A percentile compares a stretch with the other conserved stretches of the same genome.
Evolutionary conservation across 768 basidiomycete species (phyloP).

Genomic region (Termitomyces sp.): DNA sequence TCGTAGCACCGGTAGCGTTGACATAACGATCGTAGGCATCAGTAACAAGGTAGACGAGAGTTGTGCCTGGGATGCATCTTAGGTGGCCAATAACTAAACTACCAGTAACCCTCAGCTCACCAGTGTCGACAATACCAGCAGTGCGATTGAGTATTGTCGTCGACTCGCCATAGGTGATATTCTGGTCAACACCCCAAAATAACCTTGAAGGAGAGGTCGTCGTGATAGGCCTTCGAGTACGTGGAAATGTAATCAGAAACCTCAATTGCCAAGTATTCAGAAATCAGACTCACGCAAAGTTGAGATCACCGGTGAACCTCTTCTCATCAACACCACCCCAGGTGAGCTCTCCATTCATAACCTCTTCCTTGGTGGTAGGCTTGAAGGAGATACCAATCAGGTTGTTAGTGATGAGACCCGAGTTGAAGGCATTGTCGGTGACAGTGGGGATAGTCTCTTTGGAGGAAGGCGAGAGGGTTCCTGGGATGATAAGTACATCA

Average conservation of each 20-base stretch:
- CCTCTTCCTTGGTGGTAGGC: conserved; percentile 35
- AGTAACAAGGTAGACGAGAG: conserved; percentile 49
- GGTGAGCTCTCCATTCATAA: conserved; percentile 49
- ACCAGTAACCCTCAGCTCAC: conserved; percentile 17
- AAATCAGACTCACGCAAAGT: conserved; percentile 34
- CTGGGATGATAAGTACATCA: conserved; percentile 15
- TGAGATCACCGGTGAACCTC: conserved; percentile 42
- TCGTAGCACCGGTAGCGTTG: conserved; percentile 41
- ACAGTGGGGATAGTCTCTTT: conserved; percentile 47
- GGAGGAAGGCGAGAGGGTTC: conserved; percentile 30
- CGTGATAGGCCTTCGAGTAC: conserved; percentile 47
- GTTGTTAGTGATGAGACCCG: conserved; percentile 37
- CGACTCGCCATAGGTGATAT: conserved; percentile 46
- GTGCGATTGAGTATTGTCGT: conserved; percentile 42
- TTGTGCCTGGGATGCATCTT: conserved; percentile 34
- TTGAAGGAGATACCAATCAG: conserved; percentile 50
- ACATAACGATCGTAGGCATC: conserved; percentile 44
- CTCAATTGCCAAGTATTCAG: too few species aligned
- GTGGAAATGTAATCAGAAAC: background rate
- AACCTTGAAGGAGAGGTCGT: conserved; percentile 39
- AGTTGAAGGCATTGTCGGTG: conserved; percentile 48
- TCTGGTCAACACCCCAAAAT: conserved; percentile 63
- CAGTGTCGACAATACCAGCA: conserved; percentile 63
- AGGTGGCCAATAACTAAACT: too few species aligned
- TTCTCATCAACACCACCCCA: conserved; percentile 49